These are phyloP conservation scores for Tricholoma matsutake DNA, from an alignment of 768 basidiomycete species.

Conservation along the genomic window DNA sequence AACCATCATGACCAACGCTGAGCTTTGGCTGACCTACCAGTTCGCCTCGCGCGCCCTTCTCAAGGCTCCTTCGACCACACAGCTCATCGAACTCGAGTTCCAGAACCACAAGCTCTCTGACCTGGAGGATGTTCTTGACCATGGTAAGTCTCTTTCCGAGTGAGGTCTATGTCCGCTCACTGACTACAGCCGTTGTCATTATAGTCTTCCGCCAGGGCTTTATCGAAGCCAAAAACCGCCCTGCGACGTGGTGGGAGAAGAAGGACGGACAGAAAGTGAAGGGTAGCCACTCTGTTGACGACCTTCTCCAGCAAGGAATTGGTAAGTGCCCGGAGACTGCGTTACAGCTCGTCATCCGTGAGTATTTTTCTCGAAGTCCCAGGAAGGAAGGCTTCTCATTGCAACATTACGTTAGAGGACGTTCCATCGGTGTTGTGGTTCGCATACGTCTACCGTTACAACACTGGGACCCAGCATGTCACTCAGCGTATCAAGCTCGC, in stretches of 20 bases:
- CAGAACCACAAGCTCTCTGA: conserved; percentile 37
- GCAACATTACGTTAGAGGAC: conserved; percentile 32
- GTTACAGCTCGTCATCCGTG: conserved; percentile 45
- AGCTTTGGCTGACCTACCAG: conserved; percentile 49
- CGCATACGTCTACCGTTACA: conserved; percentile 38
- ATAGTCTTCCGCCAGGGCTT: conserved; percentile 43
- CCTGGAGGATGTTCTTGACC: conserved; percentile 48
- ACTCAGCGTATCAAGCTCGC: conserved; percentile 44
- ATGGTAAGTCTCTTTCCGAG: conserved; percentile 24
- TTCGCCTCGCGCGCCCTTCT: conserved; percentile 41
- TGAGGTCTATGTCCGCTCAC: conserved; percentile 11
- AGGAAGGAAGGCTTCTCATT: neutral
- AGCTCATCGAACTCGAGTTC: conserved; percentile 46
- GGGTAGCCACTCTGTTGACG: conserved; percentile 33
- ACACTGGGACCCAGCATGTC: conserved; percentile 26
- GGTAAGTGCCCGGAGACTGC: conserved; percentile 43
- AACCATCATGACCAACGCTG: conserved; percentile 24
- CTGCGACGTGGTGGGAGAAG: conserved; percentile 44
- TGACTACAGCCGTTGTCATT: conserved; percentile 11
- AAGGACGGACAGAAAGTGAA: conserved; percentile 36
- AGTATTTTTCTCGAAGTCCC: conserved; percentile 9
- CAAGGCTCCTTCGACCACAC: conserved; percentile 35
- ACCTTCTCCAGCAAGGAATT: conserved; percentile 32
- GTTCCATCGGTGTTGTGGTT: conserved; percentile 41
- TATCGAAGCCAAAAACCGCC: conserved; percentile 40